A percentile compares a stretch with the other conserved stretches of the same genome.
Evolutionary conservation across 2,329 filamentous ascomycete genomes (phyloP).

Genomic region (Monosporascus sp.): DNA sequence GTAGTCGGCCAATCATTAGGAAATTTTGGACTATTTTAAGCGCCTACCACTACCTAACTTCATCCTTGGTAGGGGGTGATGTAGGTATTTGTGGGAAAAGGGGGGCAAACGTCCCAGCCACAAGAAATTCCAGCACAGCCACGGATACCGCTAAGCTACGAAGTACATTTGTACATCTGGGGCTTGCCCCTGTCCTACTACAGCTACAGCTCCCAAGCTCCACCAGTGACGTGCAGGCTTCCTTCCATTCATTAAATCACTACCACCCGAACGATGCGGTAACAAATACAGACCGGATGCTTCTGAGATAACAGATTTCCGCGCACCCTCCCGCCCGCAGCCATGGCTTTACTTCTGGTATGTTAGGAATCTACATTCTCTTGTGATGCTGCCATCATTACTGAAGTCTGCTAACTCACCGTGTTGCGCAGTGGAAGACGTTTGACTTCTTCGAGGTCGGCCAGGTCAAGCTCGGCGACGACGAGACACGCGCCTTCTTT

Average conservation of each 20-base stretch:
- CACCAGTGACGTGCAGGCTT: not conserved
- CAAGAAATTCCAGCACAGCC: no score
- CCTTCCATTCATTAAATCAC: not conserved
- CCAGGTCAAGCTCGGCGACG: constrained; percentile 73
- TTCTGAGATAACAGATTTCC: constrained; percentile 9
- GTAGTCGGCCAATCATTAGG: no score
- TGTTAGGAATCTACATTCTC: constrained; percentile 2
- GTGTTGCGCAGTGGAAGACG: constrained; percentile 74
- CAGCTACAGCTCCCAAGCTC: not conserved
- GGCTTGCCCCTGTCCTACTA: no score
- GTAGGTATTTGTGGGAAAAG: no score
- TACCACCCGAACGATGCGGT: not conserved
- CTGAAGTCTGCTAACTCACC: constrained; percentile 8
- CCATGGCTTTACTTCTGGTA: constrained; percentile 30
- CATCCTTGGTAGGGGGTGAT: no score
- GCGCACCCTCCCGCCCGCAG: constrained; percentile 12
- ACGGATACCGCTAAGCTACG: no score
- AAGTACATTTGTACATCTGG: no score
- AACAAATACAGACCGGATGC: constrained; percentile 7
- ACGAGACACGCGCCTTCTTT: constrained; percentile 72
- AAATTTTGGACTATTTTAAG: no score
- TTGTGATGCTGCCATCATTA: not conserved
- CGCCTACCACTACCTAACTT: no score
- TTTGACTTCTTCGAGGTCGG: constrained; percentile 99
- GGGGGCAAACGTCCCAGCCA: no score